These are phyloP conservation scores for Xylariaceae sp. DNA, from an alignment of 2,329 filamentous ascomycete species.

Conservation along the genomic window DNA sequence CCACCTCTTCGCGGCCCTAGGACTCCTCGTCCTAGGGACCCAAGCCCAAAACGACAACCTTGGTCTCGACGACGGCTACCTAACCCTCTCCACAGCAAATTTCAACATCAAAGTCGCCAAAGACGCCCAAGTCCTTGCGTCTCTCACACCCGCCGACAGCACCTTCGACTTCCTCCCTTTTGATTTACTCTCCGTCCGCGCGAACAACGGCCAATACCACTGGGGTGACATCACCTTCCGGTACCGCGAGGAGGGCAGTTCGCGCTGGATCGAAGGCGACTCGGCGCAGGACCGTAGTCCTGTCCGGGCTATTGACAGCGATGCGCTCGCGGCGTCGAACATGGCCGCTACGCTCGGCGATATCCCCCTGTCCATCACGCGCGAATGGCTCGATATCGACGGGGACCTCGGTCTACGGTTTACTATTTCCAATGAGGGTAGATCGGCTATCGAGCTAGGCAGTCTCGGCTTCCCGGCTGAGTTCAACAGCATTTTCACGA, in stretches of 20 bases:
- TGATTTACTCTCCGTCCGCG: conserved; percentile 43
- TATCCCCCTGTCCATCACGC: conserved; percentile 41
- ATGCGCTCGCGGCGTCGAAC: conserved; percentile 36
- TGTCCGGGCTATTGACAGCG: conserved; percentile 30
- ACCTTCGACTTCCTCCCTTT: conserved; percentile 52
- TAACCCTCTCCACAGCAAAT: conserved; percentile 37
- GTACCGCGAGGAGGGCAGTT: conserved; percentile 40
- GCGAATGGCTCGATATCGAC: conserved; percentile 46
- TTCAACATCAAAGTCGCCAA: conserved; percentile 40
- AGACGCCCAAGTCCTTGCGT: conserved; percentile 45
- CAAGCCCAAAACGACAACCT: conserved; percentile 32
- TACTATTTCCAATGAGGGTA: conserved; percentile 43
- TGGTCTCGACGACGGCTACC: conserved; percentile 37
- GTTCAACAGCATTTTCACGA: conserved; percentile 59
- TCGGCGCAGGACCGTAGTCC: conserved; percentile 39
- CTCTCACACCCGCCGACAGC: conserved; percentile 37
- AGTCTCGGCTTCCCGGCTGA: conserved; percentile 54
- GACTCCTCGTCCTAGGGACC: conserved; percentile 14
- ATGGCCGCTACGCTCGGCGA: conserved; percentile 39
- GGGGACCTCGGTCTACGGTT: conserved; percentile 49
- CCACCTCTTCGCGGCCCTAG: conserved; percentile 11
- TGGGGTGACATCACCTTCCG: conserved; percentile 53
- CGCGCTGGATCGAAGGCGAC: conserved; percentile 43
- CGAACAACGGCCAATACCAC: conserved; percentile 51
- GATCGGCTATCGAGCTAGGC: conserved; percentile 45